These are phyloP conservation scores for Immersiella caudata DNA, from an alignment of 495 filamentous ascomycete genomes.

Conservation along the genomic window DNA sequence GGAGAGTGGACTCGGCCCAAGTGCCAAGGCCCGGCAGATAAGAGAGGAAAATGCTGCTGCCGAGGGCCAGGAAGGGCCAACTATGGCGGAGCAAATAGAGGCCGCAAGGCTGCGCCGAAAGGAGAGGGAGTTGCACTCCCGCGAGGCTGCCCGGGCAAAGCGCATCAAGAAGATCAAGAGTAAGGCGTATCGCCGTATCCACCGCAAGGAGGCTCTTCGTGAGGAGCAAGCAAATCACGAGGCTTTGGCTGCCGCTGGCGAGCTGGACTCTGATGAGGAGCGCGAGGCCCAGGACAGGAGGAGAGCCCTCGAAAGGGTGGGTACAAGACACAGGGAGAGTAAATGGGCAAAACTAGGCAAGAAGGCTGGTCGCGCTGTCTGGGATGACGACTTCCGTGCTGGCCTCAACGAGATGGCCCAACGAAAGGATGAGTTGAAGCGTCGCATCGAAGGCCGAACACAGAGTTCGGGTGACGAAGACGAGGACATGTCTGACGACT, in stretches of 20 bases:
- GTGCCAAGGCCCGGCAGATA: constrained; percentile 37
- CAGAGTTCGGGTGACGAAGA: constrained; percentile 60
- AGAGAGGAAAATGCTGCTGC: constrained; percentile 57
- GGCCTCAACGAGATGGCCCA: constrained; percentile 81
- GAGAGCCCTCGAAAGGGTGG: constrained; percentile 86
- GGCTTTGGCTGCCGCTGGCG: constrained; percentile 66
- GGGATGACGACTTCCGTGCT: constrained; percentile 80
- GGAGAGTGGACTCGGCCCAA: constrained; percentile 74
- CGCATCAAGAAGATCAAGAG: constrained; percentile 98
- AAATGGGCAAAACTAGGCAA: constrained; percentile 94
- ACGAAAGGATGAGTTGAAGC: constrained; percentile 81
- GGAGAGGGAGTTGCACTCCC: constrained; percentile 81
- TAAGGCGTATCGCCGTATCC: constrained; percentile 87
- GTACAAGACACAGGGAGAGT: constrained; percentile 83
- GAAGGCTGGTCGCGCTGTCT: constrained; percentile 72
- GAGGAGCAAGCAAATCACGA: constrained; percentile 71
- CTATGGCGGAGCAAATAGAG: constrained; percentile 69
- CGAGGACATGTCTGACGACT: constrained; percentile 55
- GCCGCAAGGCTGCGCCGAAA: constrained; percentile 75
- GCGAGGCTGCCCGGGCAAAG: constrained; percentile 87
- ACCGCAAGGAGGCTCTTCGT: constrained; percentile 80
- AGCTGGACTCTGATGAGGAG: constrained; percentile 71
- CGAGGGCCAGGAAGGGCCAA: constrained; percentile 67
- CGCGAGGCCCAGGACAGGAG: constrained; percentile 75
- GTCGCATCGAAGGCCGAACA: constrained; percentile 79